Percentiles rank a stretch among this genome's conserved stretches.
These are phyloP conservation scores for Tetraselmis chui DNA, from an alignment of 139 green algal species.

Conservation along the genomic window DNA sequence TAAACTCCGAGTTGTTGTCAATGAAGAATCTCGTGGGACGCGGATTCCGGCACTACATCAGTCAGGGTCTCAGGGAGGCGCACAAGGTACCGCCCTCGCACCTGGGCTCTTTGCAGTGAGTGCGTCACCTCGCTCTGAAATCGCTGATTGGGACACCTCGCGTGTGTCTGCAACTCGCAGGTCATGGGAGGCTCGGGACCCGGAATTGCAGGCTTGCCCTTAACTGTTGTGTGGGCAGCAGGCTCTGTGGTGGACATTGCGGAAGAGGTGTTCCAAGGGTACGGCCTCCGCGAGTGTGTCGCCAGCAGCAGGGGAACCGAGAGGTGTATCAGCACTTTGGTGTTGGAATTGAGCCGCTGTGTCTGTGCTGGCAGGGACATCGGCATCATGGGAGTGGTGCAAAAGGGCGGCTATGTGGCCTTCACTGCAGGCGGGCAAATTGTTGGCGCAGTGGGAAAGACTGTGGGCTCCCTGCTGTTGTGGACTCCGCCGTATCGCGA, in stretches of 20 bases:
- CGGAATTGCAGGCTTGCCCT: slow-evolving; percentile 58
- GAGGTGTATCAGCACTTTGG: too few relatives aligned
- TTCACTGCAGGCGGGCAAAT: slow-evolving; percentile 3
- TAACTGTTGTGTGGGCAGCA: slow-evolving; percentile 65
- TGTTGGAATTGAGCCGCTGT: too few relatives aligned
- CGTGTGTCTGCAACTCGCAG: too few relatives aligned
- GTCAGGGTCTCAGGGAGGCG: slow-evolving; percentile 48
- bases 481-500: slow-evolving; percentile 40
- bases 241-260: slow-evolving; percentile 51
- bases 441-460: slow-evolving; percentile 4
- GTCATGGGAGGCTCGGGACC: slow-evolving; percentile 67
- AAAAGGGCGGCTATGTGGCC: slow-evolving; percentile 3
- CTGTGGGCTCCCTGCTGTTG: background rate
- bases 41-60: slow-evolving; percentile 63
- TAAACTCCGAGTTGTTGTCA: slow-evolving; percentile 17
- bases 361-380: background rate
- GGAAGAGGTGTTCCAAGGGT: slow-evolving; percentile 15
- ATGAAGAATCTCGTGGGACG: slow-evolving; percentile 37
- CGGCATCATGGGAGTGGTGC: background rate
- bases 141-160: too few relatives aligned
- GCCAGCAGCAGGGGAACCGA: too few relatives aligned
- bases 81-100: slow-evolving; percentile 43
- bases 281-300: too few relatives aligned
- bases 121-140: too few relatives aligned
- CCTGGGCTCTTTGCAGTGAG: too few relatives aligned